Evolutionary conservation across 139 green algal species (phyloP), one percentile per base, ranked within the genome.

Genomic region (Protoeuglena noctilucae): DNA sequence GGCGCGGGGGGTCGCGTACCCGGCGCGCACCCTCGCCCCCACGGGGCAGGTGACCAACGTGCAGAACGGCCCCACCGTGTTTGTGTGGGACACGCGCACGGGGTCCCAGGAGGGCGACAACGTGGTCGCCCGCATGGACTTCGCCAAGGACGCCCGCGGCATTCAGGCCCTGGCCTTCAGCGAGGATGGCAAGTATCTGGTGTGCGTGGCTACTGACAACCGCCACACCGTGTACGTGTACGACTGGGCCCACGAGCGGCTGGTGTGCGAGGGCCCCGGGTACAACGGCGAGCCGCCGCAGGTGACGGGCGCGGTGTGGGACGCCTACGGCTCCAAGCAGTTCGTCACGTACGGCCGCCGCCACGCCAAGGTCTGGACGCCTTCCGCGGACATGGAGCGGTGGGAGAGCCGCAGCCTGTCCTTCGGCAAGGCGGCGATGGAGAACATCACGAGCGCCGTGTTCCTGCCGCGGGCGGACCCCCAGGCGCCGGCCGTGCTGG

Each of bases 341-440:
- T 81, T 84, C 57, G 51, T 75, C 2, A 82, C 70, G 4, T 82
- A 66, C 54, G 73, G 73, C 49, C 69, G 69, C 34, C 78, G 78
- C 67, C 70, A 81, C 64, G 61, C 73, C 46, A 81, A 81, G 61
- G 41, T 53, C 41, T 79, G 71, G 68, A 63, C 7, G 28, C 28
- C 19, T 7, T 56, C 59, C 7, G 48, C 48, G 34, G 34, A 12
- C 9, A 43, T 7, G 34, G 6, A n/a, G 21, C 9, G 17, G 22
- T 56, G 50, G 27, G 4, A 16, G 9, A 45, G 40, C 57, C 29
- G 28, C 47, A 39, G 40, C 24, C 24, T 81, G 47, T 63, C 17
- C 58, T 73, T 73, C 25, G 70, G 70, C 18, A 57, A 66, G 48
- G 54, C 75, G 40, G 53, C 62, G n/a, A 63, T 82, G 56, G 67